Evolutionary conservation across 2,329 filamentous ascomycete genomes (phyloP).

Genomic region (Hymenoscyphus linearis): DNA sequence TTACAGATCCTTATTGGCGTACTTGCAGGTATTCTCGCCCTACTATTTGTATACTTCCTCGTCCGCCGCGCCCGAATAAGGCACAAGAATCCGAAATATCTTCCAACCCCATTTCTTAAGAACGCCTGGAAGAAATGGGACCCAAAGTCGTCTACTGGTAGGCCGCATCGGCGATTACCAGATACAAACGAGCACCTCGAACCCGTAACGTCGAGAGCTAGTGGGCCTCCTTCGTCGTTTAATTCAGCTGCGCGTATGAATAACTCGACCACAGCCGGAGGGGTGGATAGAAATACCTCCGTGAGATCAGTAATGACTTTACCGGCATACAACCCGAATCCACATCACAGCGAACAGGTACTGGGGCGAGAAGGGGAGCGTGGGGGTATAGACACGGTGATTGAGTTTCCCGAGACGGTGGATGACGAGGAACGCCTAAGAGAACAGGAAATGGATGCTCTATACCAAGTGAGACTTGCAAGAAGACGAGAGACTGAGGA

Average conservation of each 20-base stretch:
- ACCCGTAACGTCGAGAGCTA: slow-evolving; percentile 29
- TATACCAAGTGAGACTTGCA: slow-evolving; percentile 83
- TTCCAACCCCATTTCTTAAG: slow-evolving; percentile 46
- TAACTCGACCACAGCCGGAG: slow-evolving; percentile 22
- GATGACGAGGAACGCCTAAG: slow-evolving; percentile 74
- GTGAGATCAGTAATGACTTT: slow-evolving; percentile 92
- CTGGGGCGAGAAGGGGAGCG: slow-evolving; percentile 86
- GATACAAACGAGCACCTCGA: slow-evolving; percentile 36
- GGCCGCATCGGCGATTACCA: slow-evolving; percentile 18
- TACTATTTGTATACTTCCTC: slow-evolving; percentile 19
- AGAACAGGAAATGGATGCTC: slow-evolving; percentile 85
- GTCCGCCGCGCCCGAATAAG: slow-evolving; percentile 38
- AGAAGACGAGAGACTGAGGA: slow-evolving; percentile 71
- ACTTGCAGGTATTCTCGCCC: slow-evolving; percentile 17
- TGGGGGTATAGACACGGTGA: slow-evolving; percentile 82
- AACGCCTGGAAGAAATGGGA: slow-evolving; percentile 47
- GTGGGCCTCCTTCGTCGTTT: slow-evolving; percentile 13
- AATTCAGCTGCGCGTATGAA: slow-evolving; percentile 1
- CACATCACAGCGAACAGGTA: slow-evolving; percentile 72
- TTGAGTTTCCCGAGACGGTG: slow-evolving; percentile 75
- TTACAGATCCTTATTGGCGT: slow-evolving; percentile 13
- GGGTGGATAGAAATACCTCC: slow-evolving; percentile 76
- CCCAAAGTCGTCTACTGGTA: slow-evolving; percentile 27
- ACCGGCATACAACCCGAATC: slow-evolving; percentile 72
- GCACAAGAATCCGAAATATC: slow-evolving; percentile 43